Percentiles rank a stretch among this genome's conserved stretches.
Conservation (phyloP, 1,284 basidiomycete species). For the Rhodotorula sp. region DNA sequence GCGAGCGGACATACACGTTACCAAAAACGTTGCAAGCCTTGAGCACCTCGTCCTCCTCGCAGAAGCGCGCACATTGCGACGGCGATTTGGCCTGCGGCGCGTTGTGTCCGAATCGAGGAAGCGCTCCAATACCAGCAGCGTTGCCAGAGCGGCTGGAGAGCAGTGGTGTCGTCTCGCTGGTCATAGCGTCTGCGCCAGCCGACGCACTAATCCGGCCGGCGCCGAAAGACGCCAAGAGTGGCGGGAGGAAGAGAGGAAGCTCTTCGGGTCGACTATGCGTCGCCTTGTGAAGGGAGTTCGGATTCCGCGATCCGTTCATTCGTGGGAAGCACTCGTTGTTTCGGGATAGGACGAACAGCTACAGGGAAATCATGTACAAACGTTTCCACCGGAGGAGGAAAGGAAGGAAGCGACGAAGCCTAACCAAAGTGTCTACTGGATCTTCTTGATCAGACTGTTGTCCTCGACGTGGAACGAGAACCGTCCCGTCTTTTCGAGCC, state of each 20-base stretch:
- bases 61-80: background rate
- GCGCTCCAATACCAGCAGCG: background rate
- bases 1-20: background rate
- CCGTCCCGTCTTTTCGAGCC: slow-evolving; percentile 33
- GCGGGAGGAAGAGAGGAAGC: too few species aligned
- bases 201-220: background rate
- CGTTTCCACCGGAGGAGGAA: background rate
- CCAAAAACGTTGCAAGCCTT: slow-evolving; percentile 23
- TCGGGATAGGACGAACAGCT: too few species aligned
- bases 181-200: background rate
- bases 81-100: background rate
- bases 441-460: background rate
- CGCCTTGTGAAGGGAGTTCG: too few species aligned
- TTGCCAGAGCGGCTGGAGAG: background rate
- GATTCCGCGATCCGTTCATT: too few species aligned
- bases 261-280: too few species aligned
- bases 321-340: too few species aligned
- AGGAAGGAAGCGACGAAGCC: background rate
- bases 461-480: slow-evolving; percentile 14
- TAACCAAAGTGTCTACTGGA: too few species aligned
- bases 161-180: slow-evolving; percentile 4
- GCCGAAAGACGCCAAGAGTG: too few species aligned
- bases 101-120: background rate
- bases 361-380: background rate
- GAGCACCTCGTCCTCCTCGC: slow-evolving; percentile 19